Evolutionary conservation across 2,329 filamentous ascomycete genomes (phyloP).

Genomic region (Pseudogymnoascus sp.): DNA sequence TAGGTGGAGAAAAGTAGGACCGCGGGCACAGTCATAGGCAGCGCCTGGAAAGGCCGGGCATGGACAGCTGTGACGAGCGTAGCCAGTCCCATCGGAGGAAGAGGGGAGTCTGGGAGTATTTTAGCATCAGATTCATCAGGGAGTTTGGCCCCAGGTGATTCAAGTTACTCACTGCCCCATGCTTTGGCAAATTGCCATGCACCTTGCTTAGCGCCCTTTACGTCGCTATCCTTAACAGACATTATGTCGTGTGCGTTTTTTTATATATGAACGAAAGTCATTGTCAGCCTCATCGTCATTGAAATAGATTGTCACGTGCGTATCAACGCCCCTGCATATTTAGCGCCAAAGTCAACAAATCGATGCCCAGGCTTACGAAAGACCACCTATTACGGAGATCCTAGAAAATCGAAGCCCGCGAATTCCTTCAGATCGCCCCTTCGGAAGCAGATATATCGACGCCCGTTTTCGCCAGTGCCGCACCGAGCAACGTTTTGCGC

Average conservation of each 20-base stretch:
- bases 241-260: conserved; percentile 14
- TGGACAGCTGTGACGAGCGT: conserved; percentile 59
- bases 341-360: conserved; percentile 6
- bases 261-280: conserved; percentile 2
- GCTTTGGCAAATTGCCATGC: conserved; percentile 37
- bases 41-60: conserved; percentile 53
- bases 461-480: neutral
- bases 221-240: conserved; percentile 18
- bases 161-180: conserved; percentile 40
- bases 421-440: conserved; percentile 1
- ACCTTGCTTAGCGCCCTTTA: conserved; percentile 29
- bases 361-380: conserved; percentile 4
- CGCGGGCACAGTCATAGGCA: conserved; percentile 60
- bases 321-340: conserved; percentile 6
- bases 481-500: conserved; percentile 2
- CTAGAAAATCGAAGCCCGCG: conserved; percentile 8
- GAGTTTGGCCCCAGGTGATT: neutral
- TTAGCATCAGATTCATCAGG: conserved; percentile 10
- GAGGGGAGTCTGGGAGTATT: conserved; percentile 44
- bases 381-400: conserved; percentile 4
- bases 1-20: conserved; percentile 58
- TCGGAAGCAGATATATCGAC: neutral
- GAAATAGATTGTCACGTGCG: conserved; percentile 2
- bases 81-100: conserved; percentile 56
- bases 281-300: conserved; percentile 5